Conservation (phyloP, 306 rosid species). For the Quercus ilex region DNA sequence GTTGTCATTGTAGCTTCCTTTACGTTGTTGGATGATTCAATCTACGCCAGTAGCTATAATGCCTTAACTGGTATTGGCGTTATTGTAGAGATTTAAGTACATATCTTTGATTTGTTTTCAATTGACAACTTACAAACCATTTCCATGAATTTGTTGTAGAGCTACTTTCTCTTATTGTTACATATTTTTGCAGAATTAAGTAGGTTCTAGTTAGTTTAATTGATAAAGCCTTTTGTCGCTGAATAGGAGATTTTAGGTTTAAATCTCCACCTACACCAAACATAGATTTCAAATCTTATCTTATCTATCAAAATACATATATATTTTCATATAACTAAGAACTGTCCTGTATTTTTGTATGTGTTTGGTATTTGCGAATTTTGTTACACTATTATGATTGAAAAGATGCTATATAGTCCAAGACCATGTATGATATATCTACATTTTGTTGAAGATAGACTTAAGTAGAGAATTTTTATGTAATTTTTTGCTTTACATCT, state of each 20-base stretch:
- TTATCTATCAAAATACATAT: too few relatives aligned
- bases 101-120: background rate
- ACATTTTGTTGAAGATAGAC: background rate
- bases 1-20: background rate
- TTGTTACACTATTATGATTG: background rate
- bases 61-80: background rate
- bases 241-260: too few relatives aligned
- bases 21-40: background rate
- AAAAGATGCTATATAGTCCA: background rate
- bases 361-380: background rate
- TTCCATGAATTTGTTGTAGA: too few relatives aligned
- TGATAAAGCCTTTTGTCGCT: too few relatives aligned
- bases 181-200: too few relatives aligned
- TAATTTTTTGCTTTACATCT: background rate
- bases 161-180: too few relatives aligned
- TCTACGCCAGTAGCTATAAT: background rate
- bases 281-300: too few relatives aligned
- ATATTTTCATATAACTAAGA: too few relatives aligned
- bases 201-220: too few relatives aligned
- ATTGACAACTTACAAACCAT: background rate
- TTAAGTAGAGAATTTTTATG: background rate
- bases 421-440: background rate
- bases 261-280: too few relatives aligned
- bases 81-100: background rate
- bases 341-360: background rate